Evolutionary conservation across 1,139 yeast genomes (phyloP), one percentile per base, ranked within the genome.

Genomic region (Nakaseomyces nivariensis): DNA sequence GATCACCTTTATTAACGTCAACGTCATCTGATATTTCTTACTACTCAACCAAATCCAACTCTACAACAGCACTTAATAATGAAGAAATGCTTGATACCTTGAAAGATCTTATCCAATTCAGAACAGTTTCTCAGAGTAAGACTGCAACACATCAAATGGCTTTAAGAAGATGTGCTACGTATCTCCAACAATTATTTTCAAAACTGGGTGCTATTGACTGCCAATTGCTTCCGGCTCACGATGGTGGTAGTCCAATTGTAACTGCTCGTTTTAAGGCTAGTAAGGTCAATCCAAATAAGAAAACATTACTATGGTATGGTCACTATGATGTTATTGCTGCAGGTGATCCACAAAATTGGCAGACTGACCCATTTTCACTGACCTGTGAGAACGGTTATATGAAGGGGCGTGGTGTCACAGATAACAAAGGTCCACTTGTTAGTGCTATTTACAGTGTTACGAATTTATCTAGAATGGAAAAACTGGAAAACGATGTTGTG

Each of bases 241-340:
- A 83, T 58, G 74, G 75, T 11, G 82, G 84, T 9, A 90, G 88
- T 61, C 97, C 98, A 0, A 79, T 89, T 3, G 92, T 92, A 0
- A 82, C 79, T 59, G 90, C 92, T 0, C 70, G 73, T 6, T 92
- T 90, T 67, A 72, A 73, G 49, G 81, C 74, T 58, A 72, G 74
- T 58, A 49, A 51, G 4, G 31, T 48, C 32, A 43, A 51, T 22
- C 8, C 24, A 7, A 41, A 36, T n/a, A 60, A 51, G 48, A 70
- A 58, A 56, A 70, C 83, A 51, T 74, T 89, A 3, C 65, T 90
- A 48, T 92, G 95, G 82, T 92, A 92, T 66, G 97, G 96, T 1
- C 98, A 92, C 71, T 92, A 92, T 64, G 98, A 92, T 67, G 97
- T 92, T 27, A 90, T 92, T 37, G 76, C 76, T 43, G 85, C 85